A percentile compares a stretch with the other conserved stretches of the same genome.
phyloP scores from a whole-genome alignment of 768 basidiomycete genomes.

The Calocera cornea region DNA sequence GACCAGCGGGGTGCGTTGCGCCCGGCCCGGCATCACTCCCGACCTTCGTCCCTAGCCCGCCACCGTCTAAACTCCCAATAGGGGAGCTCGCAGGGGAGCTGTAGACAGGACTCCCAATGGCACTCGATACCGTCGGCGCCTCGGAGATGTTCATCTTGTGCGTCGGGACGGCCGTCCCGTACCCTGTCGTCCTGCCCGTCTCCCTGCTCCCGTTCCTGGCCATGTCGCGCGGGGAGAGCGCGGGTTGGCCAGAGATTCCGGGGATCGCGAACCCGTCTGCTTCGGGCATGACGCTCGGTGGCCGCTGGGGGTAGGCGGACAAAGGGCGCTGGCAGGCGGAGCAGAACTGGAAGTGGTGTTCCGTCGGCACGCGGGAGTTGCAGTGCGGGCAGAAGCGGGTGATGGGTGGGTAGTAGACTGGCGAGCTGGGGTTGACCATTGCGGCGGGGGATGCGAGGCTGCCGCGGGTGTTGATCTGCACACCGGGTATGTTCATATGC shows the following conservation, averaged over 20 bases:
- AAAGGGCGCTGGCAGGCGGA: neutral
- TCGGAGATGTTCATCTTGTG: conserved; percentile 4
- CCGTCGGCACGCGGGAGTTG: neutral
- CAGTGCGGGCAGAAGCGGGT: conserved; percentile 4
- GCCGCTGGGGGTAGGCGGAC: neutral
- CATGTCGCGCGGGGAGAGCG: neutral
- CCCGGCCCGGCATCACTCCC: neutral
- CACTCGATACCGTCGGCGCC: neutral
- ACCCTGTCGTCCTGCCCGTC: neutral
- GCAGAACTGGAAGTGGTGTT: neutral
- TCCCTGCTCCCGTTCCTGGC: neutral
- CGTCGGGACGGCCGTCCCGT: neutral
- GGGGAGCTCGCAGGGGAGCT: neutral
- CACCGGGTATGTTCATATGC: neutral
- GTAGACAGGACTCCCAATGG: neutral
- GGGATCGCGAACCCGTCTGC: conserved; percentile 3
- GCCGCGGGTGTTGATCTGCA: neutral
- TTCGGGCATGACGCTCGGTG: neutral
- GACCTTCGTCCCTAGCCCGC: neutral
- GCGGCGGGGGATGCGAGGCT: neutral
- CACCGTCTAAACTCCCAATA: neutral
- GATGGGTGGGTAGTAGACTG: neutral
- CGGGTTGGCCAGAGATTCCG: neutral
- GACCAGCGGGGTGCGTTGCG: neutral
- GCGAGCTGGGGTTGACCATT: neutral